These are phyloP conservation scores for Boletus sp. DNA, from an alignment of 1,284 basidiomycete genomes.

Conservation along the genomic window DNA sequence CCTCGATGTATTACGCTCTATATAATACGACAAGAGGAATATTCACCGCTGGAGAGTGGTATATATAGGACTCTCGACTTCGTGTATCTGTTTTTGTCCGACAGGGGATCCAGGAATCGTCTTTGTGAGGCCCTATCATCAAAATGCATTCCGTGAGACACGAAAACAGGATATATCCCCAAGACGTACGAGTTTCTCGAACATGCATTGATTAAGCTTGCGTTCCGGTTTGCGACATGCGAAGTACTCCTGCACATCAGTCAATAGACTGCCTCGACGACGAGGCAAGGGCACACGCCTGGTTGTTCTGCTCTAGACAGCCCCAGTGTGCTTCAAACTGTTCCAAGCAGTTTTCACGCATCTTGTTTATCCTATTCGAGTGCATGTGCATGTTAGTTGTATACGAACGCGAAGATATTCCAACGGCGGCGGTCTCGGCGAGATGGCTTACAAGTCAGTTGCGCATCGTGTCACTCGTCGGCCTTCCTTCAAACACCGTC, in stretches of 20 bases:
- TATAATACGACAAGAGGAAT: conserved; percentile 11
- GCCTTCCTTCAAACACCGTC: conserved; percentile 95
- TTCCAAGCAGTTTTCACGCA: conserved; percentile 89
- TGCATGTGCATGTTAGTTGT: not conserved
- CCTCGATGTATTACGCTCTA: conserved; percentile 31
- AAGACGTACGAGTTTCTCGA: conserved; percentile 86
- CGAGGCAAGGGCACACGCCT: conserved; percentile 53
- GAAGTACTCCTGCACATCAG: conserved; percentile 70
- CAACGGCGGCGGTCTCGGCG: not conserved
- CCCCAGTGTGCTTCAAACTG: conserved; percentile 95
- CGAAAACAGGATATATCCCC: not conserved
- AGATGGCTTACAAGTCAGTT: conserved; percentile 80
- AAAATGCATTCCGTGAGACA: conserved; percentile 4
- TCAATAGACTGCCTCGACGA: not conserved
- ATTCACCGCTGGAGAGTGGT: conserved; percentile 74
- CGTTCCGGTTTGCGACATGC: conserved; percentile 91
- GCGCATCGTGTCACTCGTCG: conserved; percentile 96
- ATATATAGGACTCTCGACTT: conserved; percentile 85
- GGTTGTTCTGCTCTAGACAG: conserved; percentile 95
- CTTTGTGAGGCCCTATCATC: conserved; percentile 82
- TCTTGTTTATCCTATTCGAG: conserved; percentile 80
- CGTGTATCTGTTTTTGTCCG: conserved; percentile 88
- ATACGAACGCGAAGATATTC: not conserved
- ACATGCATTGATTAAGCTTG: conserved; percentile 93
- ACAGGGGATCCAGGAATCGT: conserved; percentile 90